phyloP scores from a whole-genome alignment of 352 stramenopile species.

The Phytopythium aichiense region DNA sequence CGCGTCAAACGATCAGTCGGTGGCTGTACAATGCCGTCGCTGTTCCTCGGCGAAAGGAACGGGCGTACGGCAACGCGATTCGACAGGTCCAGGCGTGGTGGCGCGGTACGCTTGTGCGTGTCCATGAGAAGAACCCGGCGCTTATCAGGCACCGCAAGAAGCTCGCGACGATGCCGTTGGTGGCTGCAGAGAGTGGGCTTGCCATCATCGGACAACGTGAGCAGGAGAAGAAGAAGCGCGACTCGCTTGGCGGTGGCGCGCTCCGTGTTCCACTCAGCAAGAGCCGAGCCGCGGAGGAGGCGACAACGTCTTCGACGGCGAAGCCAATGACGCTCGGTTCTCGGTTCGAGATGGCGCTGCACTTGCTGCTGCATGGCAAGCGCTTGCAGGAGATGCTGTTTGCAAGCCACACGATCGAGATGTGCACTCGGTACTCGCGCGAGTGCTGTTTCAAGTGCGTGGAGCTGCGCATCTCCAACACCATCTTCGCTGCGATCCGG shows the following conservation, averaged over 20 bases:
- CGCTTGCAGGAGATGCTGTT: slow-evolving; percentile 92
- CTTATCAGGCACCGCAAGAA: slow-evolving; percentile 55
- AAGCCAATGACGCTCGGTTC: slow-evolving; percentile 52
- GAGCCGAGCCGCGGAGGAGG: slow-evolving; percentile 2
- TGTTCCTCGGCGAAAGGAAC: slow-evolving; percentile 18
- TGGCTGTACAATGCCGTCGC: slow-evolving; percentile 28
- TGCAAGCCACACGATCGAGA: slow-evolving; percentile 89
- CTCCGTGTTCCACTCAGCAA: slow-evolving; percentile 3
- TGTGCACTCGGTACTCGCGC: slow-evolving; percentile 88
- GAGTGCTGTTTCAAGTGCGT: slow-evolving; percentile 90
- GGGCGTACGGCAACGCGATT: slow-evolving; percentile 12
- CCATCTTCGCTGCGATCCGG: slow-evolving; percentile 90
- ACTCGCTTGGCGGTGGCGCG: neutral
- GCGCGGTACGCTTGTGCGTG: slow-evolving; percentile 56
- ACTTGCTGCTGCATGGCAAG: slow-evolving; percentile 71
- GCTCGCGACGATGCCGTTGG: slow-evolving; percentile 45
- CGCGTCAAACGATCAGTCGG: slow-evolving; percentile 15
- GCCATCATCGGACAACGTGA: neutral
- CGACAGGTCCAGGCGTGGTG: slow-evolving; percentile 61
- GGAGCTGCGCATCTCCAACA: slow-evolving; percentile 76
- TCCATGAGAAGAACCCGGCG: slow-evolving; percentile 32
- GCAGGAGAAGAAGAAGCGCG: slow-evolving; percentile 1
- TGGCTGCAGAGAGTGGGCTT: slow-evolving; percentile 13
- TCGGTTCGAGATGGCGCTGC: slow-evolving; percentile 64
- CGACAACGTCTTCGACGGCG: slow-evolving; percentile 14